Base-by-base conservation (phyloP, 208 protist genomes). In the Endotrypanum monterogeii region DNA sequence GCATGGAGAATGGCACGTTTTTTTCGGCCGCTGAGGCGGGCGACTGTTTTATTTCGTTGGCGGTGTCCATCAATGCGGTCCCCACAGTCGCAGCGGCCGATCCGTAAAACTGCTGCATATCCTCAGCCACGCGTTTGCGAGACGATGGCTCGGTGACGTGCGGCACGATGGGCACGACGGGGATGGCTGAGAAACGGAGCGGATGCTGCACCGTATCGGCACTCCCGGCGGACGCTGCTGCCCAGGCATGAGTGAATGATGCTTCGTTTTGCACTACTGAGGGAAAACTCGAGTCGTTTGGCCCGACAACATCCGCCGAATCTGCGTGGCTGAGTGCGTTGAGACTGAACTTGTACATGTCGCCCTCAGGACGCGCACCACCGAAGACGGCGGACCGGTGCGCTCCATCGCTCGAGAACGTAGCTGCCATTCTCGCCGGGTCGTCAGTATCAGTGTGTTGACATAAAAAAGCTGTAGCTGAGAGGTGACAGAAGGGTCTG, bases 141-240 rank as follows among this genome's bases (percentile, higher is more conserved):
- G 52, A 83, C 35, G 57, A 71, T 7, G 70, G 76, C 66, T 84
- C 80, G 23, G 56, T 58, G 25, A 82, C 69, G 74, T 84, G 79
- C 16, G 85, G 85, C 0, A 68, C 63, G 65, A 93, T 63, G n/a
- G 89, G 79, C 55, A 93, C 89, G 23, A 93, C 76, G 14, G 89
- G 89, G 9, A 84, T 91, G 18, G 84, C 69, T 25, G 80, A 78
- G 71, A 80, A 9, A 18, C 80, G 80, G 35, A 70, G 14, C 6
- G 71, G 56, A 57, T 55, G 67, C 11, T 23, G 41, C 9, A n/a
- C 66, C 28, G 30, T 20, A 28, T 48, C 39, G 28, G 30, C 66
- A 25, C 66, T 70, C 28, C 32, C 48, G 20, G 30, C 5, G 28
- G 3, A 51, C 11, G 32, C n/a, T 9, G 48, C 28, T 18, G 5